Conservation (phyloP, 2,329 filamentous ascomycete genomes). For the Fusarium domesticum region DNA sequence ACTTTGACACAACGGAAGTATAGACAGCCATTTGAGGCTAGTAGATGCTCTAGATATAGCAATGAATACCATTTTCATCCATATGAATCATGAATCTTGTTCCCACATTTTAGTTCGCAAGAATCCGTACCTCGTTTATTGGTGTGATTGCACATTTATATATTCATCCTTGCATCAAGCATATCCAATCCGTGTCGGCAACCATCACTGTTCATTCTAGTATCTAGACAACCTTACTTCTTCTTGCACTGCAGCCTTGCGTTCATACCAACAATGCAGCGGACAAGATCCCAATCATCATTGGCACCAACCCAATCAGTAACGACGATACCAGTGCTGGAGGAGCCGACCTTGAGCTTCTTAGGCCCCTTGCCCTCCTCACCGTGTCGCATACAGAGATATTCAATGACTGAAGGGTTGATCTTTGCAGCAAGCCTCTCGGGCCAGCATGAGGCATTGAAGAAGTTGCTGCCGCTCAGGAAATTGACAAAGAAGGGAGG, state of each 20-base stretch:
- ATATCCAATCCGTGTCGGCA: no score
- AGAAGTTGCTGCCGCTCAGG: constrained; percentile 88
- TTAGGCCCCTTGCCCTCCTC: constrained; percentile 49
- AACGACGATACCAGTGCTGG: constrained; percentile 81
- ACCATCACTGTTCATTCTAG: no score
- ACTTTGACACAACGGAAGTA: constrained; percentile 1
- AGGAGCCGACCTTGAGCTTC: constrained; percentile 60
- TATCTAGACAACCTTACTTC: no score
- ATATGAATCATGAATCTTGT: no score
- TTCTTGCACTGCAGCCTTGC: constrained; percentile 55
- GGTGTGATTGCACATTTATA: no score
- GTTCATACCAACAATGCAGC: constrained; percentile 90
- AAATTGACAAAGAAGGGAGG: constrained; percentile 86
- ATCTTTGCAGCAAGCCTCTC: constrained; percentile 84
- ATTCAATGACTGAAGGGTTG: constrained; percentile 71
- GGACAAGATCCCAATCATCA: constrained; percentile 87
- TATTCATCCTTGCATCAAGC: no score
- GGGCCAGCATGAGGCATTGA: constrained; percentile 88
- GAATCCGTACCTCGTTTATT: no score
- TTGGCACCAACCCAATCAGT: constrained; percentile 88
- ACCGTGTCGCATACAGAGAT: constrained; percentile 58
- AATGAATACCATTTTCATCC: no score
- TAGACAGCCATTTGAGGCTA: no score
- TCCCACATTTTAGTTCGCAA: no score
- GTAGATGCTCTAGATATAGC: no score